A percentile compares a stretch with the other conserved stretches of the same genome.
Evolutionary conservation across 2,329 filamentous ascomycete species (phyloP).

Genomic region (Fusarium mangiferae): DNA sequence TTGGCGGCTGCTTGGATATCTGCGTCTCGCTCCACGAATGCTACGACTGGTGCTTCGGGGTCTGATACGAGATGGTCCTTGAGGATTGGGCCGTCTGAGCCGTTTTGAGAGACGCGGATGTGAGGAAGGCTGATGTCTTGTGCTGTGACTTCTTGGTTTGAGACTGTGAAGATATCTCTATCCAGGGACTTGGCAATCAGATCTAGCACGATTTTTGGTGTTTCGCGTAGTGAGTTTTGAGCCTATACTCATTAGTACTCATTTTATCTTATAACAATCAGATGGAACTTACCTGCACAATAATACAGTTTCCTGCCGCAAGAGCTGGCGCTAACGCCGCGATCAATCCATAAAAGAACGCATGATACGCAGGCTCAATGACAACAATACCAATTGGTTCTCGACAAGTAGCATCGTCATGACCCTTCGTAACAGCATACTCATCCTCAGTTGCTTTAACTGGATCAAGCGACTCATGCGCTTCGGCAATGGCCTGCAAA

Average conservation of each 20-base stretch:
- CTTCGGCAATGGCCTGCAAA: constrained; percentile 26
- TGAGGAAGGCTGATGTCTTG: constrained; percentile 13
- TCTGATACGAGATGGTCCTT: constrained; percentile 13
- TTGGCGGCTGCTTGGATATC: constrained; percentile 29
- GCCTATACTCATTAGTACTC: not conserved
- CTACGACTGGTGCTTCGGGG: constrained; percentile 4
- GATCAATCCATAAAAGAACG: constrained; percentile 33
- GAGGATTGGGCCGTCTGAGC: not conserved
- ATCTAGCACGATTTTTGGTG: not conserved
- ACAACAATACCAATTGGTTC: constrained; percentile 30
- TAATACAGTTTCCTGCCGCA: constrained; percentile 28
- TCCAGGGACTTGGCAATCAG: constrained; percentile 19
- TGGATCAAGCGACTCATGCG: constrained; percentile 25
- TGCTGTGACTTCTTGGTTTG: not conserved
- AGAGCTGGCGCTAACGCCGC: constrained; percentile 27
- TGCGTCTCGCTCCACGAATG: constrained; percentile 37
- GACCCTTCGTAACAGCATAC: constrained; percentile 21
- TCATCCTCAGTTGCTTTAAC: constrained; percentile 19
- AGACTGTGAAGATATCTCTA: constrained; percentile 11
- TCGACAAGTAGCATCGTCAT: constrained; percentile 17
- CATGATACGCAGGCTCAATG: constrained; percentile 31
- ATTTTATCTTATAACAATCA: accelerated
- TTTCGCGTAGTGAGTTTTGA: constrained; percentile 11
- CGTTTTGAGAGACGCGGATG: constrained; percentile 11
- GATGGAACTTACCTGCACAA: constrained; percentile 15